These are phyloP conservation scores for Kokia cookei DNA, from an alignment of 441 rosid species.

Conservation along the genomic window DNA sequence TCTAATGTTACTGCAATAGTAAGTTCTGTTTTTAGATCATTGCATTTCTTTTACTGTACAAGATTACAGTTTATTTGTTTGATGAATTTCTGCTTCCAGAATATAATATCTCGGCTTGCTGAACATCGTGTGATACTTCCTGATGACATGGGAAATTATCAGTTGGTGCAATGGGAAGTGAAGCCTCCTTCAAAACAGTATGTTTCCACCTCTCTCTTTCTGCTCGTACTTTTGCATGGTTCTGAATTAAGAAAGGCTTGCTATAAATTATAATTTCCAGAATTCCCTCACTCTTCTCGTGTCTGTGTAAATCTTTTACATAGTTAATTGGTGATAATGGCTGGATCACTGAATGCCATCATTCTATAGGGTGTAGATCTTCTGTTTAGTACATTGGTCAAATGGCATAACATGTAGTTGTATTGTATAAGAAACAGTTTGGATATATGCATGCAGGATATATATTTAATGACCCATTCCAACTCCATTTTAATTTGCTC, in stretches of 20 bases:
- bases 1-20: slow-evolving; percentile 65
- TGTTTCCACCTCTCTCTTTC: not conserved
- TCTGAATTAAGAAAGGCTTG: no score
- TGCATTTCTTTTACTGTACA: not conserved
- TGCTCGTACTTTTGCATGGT: not conserved
- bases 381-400: no score
- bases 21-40: slow-evolving; percentile 13
- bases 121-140: slow-evolving; percentile 66
- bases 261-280: no score
- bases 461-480: not conserved
- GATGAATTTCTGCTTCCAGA: slow-evolving; percentile 31
- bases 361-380: no score
- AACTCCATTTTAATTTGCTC: not conserved
- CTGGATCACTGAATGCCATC: no score
- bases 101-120: slow-evolving; percentile 52
- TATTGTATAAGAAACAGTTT: no score
- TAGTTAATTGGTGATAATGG: no score
- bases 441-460: not conserved
- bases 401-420: no score
- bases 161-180: slow-evolving; percentile 55
- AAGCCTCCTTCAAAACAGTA: slow-evolving; percentile 49
- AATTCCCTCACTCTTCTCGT: no score
- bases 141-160: slow-evolving; percentile 50
- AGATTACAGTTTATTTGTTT: not conserved
- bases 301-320: no score